These are phyloP conservation scores for Globisporangium apiculatum DNA, from an alignment of 352 stramenopile genomes.

Conservation along the genomic window DNA sequence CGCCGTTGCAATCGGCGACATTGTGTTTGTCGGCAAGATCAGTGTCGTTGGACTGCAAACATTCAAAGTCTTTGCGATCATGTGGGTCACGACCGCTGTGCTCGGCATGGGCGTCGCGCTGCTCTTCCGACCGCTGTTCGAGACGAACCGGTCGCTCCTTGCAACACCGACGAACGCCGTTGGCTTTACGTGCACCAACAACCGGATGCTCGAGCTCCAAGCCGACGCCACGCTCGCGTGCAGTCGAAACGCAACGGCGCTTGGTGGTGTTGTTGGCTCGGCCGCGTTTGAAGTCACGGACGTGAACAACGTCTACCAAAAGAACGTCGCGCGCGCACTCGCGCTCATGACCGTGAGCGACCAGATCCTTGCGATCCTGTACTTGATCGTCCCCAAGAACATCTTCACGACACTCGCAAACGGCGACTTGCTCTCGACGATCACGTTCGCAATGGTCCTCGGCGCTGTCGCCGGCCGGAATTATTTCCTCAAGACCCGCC, in stretches of 20 bases:
- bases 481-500: conserved; percentile 52
- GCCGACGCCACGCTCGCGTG: neutral
- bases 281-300: conserved; percentile 37
- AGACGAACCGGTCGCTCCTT: conserved; percentile 14
- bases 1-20: conserved; percentile 64
- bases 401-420: conserved; percentile 44
- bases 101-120: conserved; percentile 54
- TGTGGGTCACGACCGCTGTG: conserved; percentile 40
- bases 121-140: conserved; percentile 51
- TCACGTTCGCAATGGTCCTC: conserved; percentile 65
- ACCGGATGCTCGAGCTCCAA: conserved; percentile 12
- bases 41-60: conserved; percentile 63
- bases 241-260: conserved; percentile 3
- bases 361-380: conserved; percentile 53
- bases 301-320: conserved; percentile 41
- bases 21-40: conserved; percentile 69
- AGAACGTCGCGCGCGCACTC: conserved; percentile 27
- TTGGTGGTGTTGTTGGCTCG: conserved; percentile 8
- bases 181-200: conserved; percentile 44
- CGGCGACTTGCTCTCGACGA: conserved; percentile 49
- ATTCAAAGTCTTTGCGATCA: conserved; percentile 45
- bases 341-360: conserved; percentile 45
- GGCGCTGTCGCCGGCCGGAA: conserved; percentile 44
- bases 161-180: conserved; percentile 24
- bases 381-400: conserved; percentile 58